Conservation (phyloP, 176 grass and related monocot genomes). For the Avena eriantha region DNA sequence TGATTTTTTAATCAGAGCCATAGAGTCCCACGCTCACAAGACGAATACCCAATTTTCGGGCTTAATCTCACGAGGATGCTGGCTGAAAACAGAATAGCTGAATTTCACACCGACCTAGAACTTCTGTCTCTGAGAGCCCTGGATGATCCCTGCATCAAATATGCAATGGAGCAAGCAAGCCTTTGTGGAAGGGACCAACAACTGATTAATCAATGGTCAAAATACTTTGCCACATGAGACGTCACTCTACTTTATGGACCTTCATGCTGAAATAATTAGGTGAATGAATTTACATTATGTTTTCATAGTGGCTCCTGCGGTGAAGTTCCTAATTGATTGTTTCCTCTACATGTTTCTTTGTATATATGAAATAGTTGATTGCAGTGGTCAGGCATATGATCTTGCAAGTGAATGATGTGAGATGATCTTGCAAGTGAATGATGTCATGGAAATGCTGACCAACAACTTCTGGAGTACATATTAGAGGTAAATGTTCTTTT, state of each 20-base stretch:
- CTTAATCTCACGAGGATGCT: constrained; percentile 77
- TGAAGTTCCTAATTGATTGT: constrained; percentile 29
- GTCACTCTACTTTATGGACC: constrained; percentile 77
- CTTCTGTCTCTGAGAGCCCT: constrained; percentile 57
- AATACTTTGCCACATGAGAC: constrained; percentile 70
- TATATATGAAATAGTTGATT: constrained; percentile 85
- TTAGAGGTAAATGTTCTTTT: no score
- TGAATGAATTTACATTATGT: constrained; percentile 11
- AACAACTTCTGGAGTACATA: no score
- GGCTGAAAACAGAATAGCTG: constrained; percentile 72
- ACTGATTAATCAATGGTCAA: constrained; percentile 45
- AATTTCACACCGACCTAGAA: constrained; percentile 83
- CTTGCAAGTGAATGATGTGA: neutral
- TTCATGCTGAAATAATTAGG: constrained; percentile 71
- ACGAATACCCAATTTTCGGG: constrained; percentile 62
- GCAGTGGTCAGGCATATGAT: constrained; percentile 76
- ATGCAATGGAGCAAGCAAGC: constrained; percentile 40
- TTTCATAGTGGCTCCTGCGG: constrained; percentile 3
- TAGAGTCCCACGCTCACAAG: neutral
- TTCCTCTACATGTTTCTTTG: neutral
- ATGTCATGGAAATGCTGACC: no score
- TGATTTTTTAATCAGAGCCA: no score
- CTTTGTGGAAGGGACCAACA: constrained; percentile 75
- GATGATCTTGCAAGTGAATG: no score
- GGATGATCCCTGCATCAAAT: constrained; percentile 71